Conservation (phyloP, 2,329 filamentous ascomycete genomes). For the Aspergillus fructus region DNA sequence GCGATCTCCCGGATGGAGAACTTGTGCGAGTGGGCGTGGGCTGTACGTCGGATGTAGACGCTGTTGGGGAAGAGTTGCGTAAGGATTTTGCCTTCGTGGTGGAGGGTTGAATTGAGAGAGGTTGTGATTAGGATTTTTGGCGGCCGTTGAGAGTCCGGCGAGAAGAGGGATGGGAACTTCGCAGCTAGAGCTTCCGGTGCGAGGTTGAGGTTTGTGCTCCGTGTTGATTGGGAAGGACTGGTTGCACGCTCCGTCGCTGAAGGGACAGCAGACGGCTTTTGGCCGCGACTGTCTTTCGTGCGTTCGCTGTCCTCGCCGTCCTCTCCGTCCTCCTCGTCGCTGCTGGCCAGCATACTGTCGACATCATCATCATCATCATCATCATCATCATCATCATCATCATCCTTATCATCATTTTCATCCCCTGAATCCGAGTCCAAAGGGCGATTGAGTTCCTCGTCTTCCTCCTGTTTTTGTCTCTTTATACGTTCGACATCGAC, state of each 20-base stretch:
- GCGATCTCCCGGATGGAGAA: constrained; percentile 91
- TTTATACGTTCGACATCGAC: constrained; percentile 52
- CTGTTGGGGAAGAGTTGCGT: constrained; percentile 78
- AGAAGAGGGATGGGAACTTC: constrained; percentile 62
- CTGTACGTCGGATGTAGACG: constrained; percentile 79
- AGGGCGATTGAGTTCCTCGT: constrained; percentile 39
- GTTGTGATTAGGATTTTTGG: constrained; percentile 94
- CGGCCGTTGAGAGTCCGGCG: constrained; percentile 50
- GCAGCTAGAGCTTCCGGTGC: constrained; percentile 61
- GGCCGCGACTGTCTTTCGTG: constrained; percentile 41
- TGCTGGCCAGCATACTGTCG: constrained; percentile 74
- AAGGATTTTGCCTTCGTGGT: constrained; percentile 76
- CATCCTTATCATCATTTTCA: constrained; percentile 23
- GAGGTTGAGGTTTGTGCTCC: constrained; percentile 59
- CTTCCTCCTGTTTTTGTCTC: constrained; percentile 47
- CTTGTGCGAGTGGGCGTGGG: constrained; percentile 81
- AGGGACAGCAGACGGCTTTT: constrained; percentile 33
- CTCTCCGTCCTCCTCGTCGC: constrained; percentile 52
- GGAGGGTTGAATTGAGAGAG: constrained; percentile 81
- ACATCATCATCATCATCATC: constrained; percentile 53
- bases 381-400: neutral
- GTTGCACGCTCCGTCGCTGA: constrained; percentile 51
- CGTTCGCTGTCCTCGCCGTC: constrained; percentile 50
- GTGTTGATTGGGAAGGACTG: constrained; percentile 56
- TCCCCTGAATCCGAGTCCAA: constrained; percentile 31